Evolutionary conservation across 495 filamentous ascomycete genomes (phyloP).

Genomic region (Aspergillus campestris): DNA sequence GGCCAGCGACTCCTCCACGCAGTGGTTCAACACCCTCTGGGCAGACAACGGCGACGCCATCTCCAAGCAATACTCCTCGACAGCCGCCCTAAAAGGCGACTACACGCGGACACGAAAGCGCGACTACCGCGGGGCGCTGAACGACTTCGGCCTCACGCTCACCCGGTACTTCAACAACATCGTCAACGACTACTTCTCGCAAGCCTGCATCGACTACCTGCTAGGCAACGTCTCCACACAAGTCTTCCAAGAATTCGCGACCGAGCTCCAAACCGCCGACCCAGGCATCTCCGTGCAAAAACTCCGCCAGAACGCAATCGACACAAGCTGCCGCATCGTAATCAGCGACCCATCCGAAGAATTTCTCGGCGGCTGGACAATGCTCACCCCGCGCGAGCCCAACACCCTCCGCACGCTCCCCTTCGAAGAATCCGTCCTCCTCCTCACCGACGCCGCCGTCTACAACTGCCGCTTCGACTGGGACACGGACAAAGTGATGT

Average conservation of each 20-base stretch:
- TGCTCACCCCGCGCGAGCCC: slow-evolving; percentile 59
- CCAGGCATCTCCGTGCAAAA: slow-evolving; percentile 76
- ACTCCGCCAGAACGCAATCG: slow-evolving; percentile 81
- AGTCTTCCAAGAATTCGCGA: slow-evolving; percentile 87
- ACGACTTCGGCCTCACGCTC: slow-evolving; percentile 85
- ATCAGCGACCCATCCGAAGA: slow-evolving; percentile 77
- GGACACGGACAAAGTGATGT: slow-evolving; percentile 82
- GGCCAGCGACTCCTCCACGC: slow-evolving; percentile 60
- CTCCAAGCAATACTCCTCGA: slow-evolving; percentile 67
- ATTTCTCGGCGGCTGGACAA: slow-evolving; percentile 75
- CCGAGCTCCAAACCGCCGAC: slow-evolving; percentile 78
- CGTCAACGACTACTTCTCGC: slow-evolving; percentile 92
- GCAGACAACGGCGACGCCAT: slow-evolving; percentile 77
- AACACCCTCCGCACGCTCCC: slow-evolving; percentile 56
- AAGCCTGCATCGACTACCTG: slow-evolving; percentile 90
- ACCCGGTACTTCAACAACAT: slow-evolving; percentile 65
- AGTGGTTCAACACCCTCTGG: slow-evolving; percentile 94
- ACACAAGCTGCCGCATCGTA: slow-evolving; percentile 73
- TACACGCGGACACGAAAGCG: slow-evolving; percentile 86
- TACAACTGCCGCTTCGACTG: slow-evolving; percentile 90
- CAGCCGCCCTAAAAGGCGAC: slow-evolving; percentile 89
- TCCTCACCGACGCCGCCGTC: slow-evolving; percentile 75
- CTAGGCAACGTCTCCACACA: slow-evolving; percentile 74
- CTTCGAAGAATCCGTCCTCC: slow-evolving; percentile 75
- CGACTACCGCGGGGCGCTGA: slow-evolving; percentile 82